phyloP scores from a whole-genome alignment of 2,329 filamentous ascomycete genomes.

The Botryotinia calthae region DNA sequence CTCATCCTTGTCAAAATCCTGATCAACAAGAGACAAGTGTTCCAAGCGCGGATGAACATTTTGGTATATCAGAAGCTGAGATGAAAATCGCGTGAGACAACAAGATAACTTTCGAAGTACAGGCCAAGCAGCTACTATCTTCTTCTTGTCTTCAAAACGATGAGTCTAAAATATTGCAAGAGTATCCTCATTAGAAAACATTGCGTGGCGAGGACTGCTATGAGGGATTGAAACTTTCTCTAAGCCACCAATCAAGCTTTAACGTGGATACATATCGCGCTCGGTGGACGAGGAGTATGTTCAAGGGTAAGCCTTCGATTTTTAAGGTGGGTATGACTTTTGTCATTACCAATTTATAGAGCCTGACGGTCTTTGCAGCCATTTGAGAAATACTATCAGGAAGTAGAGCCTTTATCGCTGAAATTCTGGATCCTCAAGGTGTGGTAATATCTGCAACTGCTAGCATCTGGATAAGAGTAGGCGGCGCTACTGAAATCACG shows the following conservation, averaged over 20 bases:
- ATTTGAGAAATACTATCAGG: fast-evolving
- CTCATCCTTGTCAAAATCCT: neutral
- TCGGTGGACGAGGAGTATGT: neutral
- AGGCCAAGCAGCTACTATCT: neutral
- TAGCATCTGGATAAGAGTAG: fast-evolving
- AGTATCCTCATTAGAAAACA: neutral
- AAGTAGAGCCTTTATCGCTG: neutral
- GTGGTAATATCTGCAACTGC: neutral
- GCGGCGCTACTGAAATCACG: neutral
- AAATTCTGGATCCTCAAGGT: neutral
- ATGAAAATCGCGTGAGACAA: neutral
- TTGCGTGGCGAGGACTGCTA: neutral
- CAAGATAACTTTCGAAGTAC: fast-evolving
- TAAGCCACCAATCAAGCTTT: neutral
- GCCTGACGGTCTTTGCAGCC: neutral
- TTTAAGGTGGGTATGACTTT: neutral
- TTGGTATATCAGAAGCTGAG: neutral
- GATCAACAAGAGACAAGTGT: neutral
- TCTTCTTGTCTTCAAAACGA: neutral
- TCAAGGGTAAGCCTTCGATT: neutral
- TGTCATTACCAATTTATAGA: neutral
- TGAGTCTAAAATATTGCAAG: fast-evolving
- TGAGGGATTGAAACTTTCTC: neutral
- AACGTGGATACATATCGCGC: neutral
- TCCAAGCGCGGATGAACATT: neutral